Evolutionary conservation across 805 yeast species (phyloP).

Genomic region (Zygotorulaspora florentina): DNA sequence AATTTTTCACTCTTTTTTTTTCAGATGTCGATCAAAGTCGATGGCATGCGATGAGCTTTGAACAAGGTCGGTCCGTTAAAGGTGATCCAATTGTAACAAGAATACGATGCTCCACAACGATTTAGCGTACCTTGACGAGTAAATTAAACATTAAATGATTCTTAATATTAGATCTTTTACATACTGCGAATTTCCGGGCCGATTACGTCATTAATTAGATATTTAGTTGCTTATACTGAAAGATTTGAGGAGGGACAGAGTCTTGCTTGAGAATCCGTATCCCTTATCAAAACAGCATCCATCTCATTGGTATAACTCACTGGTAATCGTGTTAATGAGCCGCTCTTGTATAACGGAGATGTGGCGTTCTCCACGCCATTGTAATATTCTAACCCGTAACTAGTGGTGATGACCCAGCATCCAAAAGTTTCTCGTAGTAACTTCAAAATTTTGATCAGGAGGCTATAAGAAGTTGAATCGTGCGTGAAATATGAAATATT

Average conservation of each 20-base stretch:
- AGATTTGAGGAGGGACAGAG: conserved; percentile 2
- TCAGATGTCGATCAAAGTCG: not conserved
- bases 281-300: conserved; percentile 25
- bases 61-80: conserved; percentile 4
- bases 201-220: too few species aligned
- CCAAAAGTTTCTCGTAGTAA: conserved; percentile 25
- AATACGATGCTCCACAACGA: too few species aligned
- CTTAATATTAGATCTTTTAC: too few species aligned
- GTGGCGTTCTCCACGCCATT: conserved; percentile 25
- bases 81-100: not conserved
- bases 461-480: conserved; percentile 16
- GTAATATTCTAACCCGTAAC: conserved; percentile 29
- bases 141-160: too few species aligned
- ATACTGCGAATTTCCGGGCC: too few species aligned
- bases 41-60: conserved; percentile 9
- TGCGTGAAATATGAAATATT: conserved; percentile 29
- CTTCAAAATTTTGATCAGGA: conserved; percentile 19
- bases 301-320: conserved; percentile 23
- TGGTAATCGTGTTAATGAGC: conserved; percentile 23
- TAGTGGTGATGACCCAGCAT: conserved; percentile 27
- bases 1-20: conserved; percentile 12
- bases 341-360: conserved; percentile 8
- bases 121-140: too few species aligned
- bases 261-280: conserved; percentile 19
- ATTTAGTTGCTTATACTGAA: too few species aligned